A percentile compares a stretch with the other conserved stretches of the same genome.
Evolutionary conservation across 768 basidiomycete genomes (phyloP).

Genomic region (Mycena epipterygia): DNA sequence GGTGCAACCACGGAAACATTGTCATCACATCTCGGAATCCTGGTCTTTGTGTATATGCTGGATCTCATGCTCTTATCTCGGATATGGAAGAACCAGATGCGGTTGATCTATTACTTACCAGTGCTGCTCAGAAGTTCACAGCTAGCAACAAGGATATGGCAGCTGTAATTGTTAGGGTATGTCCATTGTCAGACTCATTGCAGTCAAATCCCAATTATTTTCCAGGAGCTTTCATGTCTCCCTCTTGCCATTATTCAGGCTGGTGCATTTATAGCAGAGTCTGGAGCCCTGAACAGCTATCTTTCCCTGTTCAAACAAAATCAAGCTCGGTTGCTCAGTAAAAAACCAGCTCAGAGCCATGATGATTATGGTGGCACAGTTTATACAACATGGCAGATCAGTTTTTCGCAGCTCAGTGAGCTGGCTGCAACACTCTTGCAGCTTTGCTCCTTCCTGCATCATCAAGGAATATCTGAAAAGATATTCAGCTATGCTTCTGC

Average conservation of each 20-base stretch:
- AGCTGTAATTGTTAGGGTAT: slow-evolving; percentile 25
- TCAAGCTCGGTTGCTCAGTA: background rate
- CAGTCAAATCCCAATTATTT: background rate
- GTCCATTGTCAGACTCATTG: background rate
- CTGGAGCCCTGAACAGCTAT: slow-evolving; percentile 4
- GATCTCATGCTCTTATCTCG: background rate
- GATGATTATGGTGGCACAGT: slow-evolving; percentile 4
- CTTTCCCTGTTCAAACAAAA: slow-evolving; percentile 6
- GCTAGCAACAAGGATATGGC: background rate
- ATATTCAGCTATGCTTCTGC: slow-evolving; percentile 4
- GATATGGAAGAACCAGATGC: slow-evolving; percentile 17
- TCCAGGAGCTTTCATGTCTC: slow-evolving; percentile 15
- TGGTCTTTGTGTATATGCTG: slow-evolving; percentile 7
- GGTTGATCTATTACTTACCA: background rate
- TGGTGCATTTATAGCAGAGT: slow-evolving; percentile 16
- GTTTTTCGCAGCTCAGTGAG: slow-evolving; percentile 2
- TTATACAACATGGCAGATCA: slow-evolving; percentile 28
- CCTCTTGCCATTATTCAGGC: slow-evolving; percentile 25
- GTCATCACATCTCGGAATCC: slow-evolving; percentile 29
- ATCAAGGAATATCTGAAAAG: background rate
- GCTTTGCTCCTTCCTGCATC: slow-evolving; percentile 6
- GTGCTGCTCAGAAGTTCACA: slow-evolving; percentile 1
- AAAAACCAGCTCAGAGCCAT: slow-evolving; percentile 4
- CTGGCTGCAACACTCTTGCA: background rate
- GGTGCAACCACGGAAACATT: slow-evolving; percentile 26